These are phyloP conservation scores for Claviceps cyperi DNA, from an alignment of 2,329 filamentous ascomycete genomes.

Conservation along the genomic window DNA sequence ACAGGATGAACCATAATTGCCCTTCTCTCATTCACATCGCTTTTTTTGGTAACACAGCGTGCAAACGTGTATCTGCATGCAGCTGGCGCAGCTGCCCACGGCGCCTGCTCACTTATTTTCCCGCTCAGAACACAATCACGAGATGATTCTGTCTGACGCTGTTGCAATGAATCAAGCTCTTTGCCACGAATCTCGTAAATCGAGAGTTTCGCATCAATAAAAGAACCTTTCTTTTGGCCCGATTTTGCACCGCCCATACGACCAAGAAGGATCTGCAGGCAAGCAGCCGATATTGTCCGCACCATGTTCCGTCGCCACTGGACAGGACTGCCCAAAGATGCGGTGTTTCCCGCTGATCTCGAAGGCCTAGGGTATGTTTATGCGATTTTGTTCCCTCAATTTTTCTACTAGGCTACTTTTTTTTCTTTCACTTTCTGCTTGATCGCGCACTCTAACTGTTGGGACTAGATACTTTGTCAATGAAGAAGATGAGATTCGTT, in stretches of 20 bases:
- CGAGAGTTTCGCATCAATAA: neutral
- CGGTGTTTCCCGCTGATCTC: conserved; percentile 50
- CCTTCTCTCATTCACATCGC: too few species aligned
- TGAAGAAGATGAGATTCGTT: conserved; percentile 58
- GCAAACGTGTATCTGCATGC: neutral
- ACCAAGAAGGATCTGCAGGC: neutral
- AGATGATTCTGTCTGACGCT: too few species aligned
- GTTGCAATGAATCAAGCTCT: too few species aligned
- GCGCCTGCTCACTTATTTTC: neutral
- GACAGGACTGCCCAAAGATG: conserved; percentile 56
- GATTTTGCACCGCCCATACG: neutral
- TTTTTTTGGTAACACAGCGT: too few species aligned
- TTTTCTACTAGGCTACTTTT: neutral
- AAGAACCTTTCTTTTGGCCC: neutral
- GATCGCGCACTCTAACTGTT: neutral
- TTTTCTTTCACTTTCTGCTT: neutral
- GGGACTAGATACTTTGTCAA: conserved; percentile 61
- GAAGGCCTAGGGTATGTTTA: conserved; percentile 50
- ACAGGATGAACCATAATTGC: too few species aligned
- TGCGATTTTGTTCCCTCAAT: too few species aligned
- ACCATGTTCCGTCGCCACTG: conserved; percentile 59
- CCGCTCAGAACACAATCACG: neutral
- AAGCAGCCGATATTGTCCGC: neutral
- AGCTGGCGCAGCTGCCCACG: neutral
- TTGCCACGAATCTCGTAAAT: neutral